Evolutionary conservation across 75 land plant species (phyloP).

Genomic region (Larix kaempferi): DNA sequence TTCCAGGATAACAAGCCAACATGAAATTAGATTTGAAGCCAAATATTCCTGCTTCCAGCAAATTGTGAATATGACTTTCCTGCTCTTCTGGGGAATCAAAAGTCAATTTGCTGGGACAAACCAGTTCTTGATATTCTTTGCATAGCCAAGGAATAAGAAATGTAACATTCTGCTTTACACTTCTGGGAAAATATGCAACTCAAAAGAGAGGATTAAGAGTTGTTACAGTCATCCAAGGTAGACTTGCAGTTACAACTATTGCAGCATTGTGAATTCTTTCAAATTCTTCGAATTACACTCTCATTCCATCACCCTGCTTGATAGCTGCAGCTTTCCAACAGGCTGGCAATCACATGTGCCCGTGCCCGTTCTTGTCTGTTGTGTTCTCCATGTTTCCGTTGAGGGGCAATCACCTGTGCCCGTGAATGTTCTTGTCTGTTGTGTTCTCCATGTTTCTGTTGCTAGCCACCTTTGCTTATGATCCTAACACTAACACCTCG

Average conservation of each 20-base stretch:
- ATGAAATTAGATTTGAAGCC: constrained; percentile 92
- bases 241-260: constrained; percentile 95
- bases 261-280: constrained; percentile 72
- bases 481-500: no score
- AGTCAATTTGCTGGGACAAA: constrained; percentile 77
- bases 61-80: constrained; percentile 78
- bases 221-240: constrained; percentile 99
- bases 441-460: no score
- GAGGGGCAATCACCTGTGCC: no score
- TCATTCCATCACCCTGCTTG: constrained; percentile 75
- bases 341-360: constrained; percentile 91
- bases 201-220: constrained; percentile 95
- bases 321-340: constrained; percentile 77
- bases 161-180: constrained; percentile 84
- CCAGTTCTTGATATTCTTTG: constrained; percentile 78
- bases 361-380: no score
- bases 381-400: no score
- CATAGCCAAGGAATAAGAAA: constrained; percentile 96
- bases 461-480: no score
- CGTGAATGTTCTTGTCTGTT: no score
- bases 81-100: constrained; percentile 92
- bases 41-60: constrained; percentile 88
- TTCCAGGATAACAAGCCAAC: constrained; percentile 95
- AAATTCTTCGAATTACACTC: constrained; percentile 24
- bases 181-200: constrained; percentile 85